A percentile compares a stretch with the other conserved stretches of the same genome.
These are phyloP conservation scores for Aspergillus floridensis DNA, from an alignment of 2,329 filamentous ascomycete genomes.

Conservation along the genomic window DNA sequence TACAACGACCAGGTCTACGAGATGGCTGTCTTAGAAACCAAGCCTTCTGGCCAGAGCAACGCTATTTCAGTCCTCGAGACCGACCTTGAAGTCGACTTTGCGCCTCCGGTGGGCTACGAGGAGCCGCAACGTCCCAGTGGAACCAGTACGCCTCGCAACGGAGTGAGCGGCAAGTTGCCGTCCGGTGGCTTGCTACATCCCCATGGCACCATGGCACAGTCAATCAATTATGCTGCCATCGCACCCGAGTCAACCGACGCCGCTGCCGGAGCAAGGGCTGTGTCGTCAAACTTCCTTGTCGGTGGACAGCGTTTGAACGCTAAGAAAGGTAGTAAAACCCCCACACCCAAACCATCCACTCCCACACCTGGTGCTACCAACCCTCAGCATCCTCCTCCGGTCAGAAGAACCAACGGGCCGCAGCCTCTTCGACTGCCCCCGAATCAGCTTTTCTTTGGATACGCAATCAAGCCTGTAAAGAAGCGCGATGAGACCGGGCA, in stretches of 20 bases:
- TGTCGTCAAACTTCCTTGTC: constrained; percentile 73
- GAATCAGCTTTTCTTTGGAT: constrained; percentile 95
- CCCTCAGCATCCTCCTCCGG: constrained; percentile 43
- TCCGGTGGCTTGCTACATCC: constrained; percentile 73
- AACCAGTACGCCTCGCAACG: constrained; percentile 79
- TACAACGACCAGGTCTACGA: constrained; percentile 96
- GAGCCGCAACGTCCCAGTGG: constrained; percentile 77
- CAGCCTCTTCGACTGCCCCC: constrained; percentile 80
- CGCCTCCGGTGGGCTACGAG: constrained; percentile 87
- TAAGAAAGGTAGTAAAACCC: constrained; percentile 76
- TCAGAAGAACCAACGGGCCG: constrained; percentile 67
- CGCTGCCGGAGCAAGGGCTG: constrained; percentile 59
- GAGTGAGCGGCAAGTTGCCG: constrained; percentile 58
- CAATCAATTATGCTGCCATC: constrained; percentile 95
- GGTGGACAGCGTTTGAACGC: constrained; percentile 77
- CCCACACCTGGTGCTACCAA: constrained; percentile 62
- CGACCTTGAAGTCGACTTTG: constrained; percentile 94
- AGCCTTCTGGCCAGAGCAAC: constrained; percentile 77
- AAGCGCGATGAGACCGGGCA: constrained; percentile 67
- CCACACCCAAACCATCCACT: constrained; percentile 70
- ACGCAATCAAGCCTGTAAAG: constrained; percentile 85
- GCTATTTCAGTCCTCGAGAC: constrained; percentile 93
- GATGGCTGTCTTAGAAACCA: constrained; percentile 89
- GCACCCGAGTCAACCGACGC: constrained; percentile 71
- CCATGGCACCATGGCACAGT: constrained; percentile 91